These are phyloP conservation scores for Fagus crenata DNA, from an alignment of 306 rosid genomes.

Conservation along the genomic window DNA sequence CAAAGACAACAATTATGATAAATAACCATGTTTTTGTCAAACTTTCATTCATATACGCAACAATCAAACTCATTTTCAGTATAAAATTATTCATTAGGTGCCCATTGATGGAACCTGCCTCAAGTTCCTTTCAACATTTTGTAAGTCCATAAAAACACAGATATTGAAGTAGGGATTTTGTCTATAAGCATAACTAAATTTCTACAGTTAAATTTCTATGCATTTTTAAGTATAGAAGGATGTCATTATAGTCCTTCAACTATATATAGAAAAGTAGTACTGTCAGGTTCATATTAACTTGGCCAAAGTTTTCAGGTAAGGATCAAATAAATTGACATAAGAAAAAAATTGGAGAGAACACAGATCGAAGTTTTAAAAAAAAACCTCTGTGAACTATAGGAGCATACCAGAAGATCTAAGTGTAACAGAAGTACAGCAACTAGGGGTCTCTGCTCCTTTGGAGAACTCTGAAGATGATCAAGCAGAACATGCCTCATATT, in stretches of 20 bases:
- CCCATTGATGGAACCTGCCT: background rate
- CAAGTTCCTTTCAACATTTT: background rate
- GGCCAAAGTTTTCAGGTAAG: background rate
- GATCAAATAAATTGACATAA: slow-evolving; percentile 8
- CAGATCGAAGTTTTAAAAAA: background rate
- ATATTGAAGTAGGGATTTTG: slow-evolving; percentile 4
- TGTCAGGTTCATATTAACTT: slow-evolving; percentile 2
- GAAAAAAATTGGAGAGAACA: background rate
- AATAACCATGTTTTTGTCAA: background rate
- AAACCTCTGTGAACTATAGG: slow-evolving; percentile 11
- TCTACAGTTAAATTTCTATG: background rate
- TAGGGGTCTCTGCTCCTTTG: slow-evolving; percentile 52
- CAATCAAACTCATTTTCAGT: background rate
- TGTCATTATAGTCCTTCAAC: background rate
- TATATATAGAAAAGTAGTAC: background rate
- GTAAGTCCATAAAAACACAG: background rate
- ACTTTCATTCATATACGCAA: background rate
- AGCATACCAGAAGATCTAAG: slow-evolving; percentile 60
- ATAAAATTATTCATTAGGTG: background rate
- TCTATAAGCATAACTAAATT: background rate
- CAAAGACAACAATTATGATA: background rate
- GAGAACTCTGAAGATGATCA: slow-evolving; percentile 47
- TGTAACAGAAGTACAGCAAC: slow-evolving; percentile 63
- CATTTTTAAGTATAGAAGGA: background rate
- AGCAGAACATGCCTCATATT: slow-evolving; percentile 51